Evolutionary conservation across 768 basidiomycete genomes (phyloP), one percentile per base, ranked within the genome.

Genomic region (Mycena chlorophos): DNA sequence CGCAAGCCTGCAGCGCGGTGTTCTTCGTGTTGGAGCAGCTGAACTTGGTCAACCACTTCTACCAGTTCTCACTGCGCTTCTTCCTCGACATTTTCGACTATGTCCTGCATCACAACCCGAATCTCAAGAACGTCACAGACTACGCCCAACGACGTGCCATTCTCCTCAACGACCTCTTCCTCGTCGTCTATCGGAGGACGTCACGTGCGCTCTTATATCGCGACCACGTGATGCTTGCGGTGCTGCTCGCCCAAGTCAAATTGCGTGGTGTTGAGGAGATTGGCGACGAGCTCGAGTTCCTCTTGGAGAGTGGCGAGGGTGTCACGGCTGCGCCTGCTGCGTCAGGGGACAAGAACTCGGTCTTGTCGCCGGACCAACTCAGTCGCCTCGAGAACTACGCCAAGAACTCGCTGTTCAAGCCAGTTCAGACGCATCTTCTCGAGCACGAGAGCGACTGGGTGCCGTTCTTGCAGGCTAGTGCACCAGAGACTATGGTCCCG

Each of bases 71-170:
- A 2, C 81, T 99, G 43, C 88, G 80, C 26, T 98, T 96, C 81
- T 99, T 99, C 89, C 82, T 98, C 56, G 96, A 97, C 69, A 96
- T 98, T 66, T 99, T 99, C 73, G 93, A 98, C 73, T 92, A 89
- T 64, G 86, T 96, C 55, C 82, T 98, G 6, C 88, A 89, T 62
- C 87, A 90, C 64, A 98, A 98, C 67, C 94, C 95, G 12, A 89
- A 94, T 68, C 81, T 98, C 58, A 86, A 81, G 69, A 83, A 82
- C 56, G 79, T 95, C 54, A 78, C 85, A 22, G 94, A 97, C 59
- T 73, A 93, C 53, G 75, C 76, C 48, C 74, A 72, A 39, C 87
- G 97, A 12, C 84, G 92, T 30, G 82, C 87, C 43, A 89, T 95
- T 51, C 75, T 99, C 20, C 73, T 93, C 51, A 85, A 87, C 51